Evolutionary conservation across 1,139 yeast species (phyloP).

Genomic region (Blastobotrys petasosporus): DNA sequence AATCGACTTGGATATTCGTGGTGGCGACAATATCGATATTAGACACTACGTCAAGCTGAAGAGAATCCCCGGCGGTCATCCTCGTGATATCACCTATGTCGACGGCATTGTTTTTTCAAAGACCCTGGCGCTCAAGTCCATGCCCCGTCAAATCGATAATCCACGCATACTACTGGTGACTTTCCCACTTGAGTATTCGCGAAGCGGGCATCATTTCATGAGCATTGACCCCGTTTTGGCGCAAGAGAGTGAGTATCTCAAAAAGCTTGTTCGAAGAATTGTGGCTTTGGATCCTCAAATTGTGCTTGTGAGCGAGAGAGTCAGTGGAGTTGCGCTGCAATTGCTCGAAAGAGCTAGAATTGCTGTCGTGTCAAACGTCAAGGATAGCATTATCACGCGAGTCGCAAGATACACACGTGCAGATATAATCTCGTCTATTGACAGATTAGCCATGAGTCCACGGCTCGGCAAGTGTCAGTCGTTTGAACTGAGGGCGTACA

Average conservation of each 20-base stretch:
- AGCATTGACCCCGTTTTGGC: slow-evolving; percentile 79
- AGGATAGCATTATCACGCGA: slow-evolving; percentile 76
- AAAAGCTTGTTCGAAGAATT: slow-evolving; percentile 74
- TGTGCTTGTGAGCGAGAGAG: slow-evolving; percentile 71
- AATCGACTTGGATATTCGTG: slow-evolving; percentile 50
- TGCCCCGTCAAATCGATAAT: slow-evolving; percentile 56
- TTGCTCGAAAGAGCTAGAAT: slow-evolving; percentile 71
- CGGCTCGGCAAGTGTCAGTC: slow-evolving; percentile 65
- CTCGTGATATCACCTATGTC: slow-evolving; percentile 52
- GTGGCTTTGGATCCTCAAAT: slow-evolving; percentile 73
- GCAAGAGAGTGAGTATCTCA: slow-evolving; percentile 81
- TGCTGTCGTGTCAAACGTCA: slow-evolving; percentile 71
- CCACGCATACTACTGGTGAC: slow-evolving; percentile 80
- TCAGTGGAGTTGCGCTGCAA: slow-evolving; percentile 76
- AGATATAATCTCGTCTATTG: slow-evolving; percentile 67
- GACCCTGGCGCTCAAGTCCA: slow-evolving; percentile 69
- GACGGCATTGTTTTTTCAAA: slow-evolving; percentile 86
- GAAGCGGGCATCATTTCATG: slow-evolving; percentile 64
- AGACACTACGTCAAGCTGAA: slow-evolving; percentile 84
- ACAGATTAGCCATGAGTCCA: slow-evolving; percentile 53
- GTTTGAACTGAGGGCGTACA: slow-evolving; percentile 65
- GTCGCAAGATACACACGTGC: slow-evolving; percentile 77
- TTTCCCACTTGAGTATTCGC: slow-evolving; percentile 84
- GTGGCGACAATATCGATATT: slow-evolving; percentile 74
- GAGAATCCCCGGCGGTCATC: slow-evolving; percentile 66